Base-by-base conservation (phyloP, 108 stramenopile genomes). In the Seminavis robusta region DNA sequence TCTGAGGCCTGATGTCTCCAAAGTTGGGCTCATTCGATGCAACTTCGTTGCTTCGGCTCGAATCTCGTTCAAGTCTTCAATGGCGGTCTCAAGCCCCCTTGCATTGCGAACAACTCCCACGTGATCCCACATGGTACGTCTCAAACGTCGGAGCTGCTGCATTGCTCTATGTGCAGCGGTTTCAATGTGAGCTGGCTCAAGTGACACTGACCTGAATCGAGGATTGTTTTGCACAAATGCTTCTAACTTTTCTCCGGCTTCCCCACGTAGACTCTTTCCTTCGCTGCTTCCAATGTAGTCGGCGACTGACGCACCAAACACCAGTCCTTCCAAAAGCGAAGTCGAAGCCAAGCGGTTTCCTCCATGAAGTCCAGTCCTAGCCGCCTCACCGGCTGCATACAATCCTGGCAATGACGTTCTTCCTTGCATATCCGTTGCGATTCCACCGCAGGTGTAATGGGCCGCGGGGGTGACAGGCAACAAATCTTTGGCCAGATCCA, bases 371-470 rank as follows among this genome's bases (percentile, higher is more conserved):
- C 96, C 96, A 11, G 96, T 97, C 37, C 96, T 54, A 3, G 96
- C 94, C 8, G 91, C 93, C 56, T 97, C 96, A 38, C 96, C 96
- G 0, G 93, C 94, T 0, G 89, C 90, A 49, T 80, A 94, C 34
- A 97, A 54, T 41, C 68, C 69, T 17, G 74, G 60, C 54, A 88
- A 43, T 41, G 50, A 67, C 17, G 81, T 89, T 31, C 77, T 51
- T 8, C 94, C 96, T 31, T 83, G 60, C 66, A 88, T 52, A 55
- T 95, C 91, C 3, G 92, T 93, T 6, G 76, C 59, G 1, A 95
- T 76, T 10, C 96, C 96, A 28, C 94, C 96, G 56, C 96, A 97
- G 6, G 92, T 92, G 54, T 97, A 97, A 57, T 97, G 96, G 23
- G 96, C 92, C 0, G 96, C 94, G 15, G 95, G 95, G 30, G 76